Evolutionary conservation across 148 eudicot genomes (phyloP).

Genomic region (Diospyros kaki): DNA sequence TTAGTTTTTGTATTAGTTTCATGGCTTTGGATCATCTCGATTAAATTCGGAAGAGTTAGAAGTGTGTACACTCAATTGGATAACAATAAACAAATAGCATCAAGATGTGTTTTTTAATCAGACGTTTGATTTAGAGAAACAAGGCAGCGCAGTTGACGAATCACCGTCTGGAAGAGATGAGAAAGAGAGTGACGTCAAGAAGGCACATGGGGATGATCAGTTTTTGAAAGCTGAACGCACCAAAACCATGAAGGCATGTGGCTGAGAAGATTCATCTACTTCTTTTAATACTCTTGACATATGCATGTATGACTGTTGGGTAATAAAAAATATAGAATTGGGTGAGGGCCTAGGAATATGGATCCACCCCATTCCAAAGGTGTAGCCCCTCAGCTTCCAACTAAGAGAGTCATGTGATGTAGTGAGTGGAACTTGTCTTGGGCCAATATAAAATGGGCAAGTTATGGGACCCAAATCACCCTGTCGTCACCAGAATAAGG

Average conservation of each 20-base stretch:
- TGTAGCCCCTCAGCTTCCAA: slow-evolving; percentile 44
- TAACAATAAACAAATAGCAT: no score
- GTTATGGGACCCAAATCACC: slow-evolving; percentile 15
- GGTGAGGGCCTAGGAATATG: slow-evolving; percentile 45
- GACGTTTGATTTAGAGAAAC: no score
- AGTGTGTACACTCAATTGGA: no score
- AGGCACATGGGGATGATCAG: slow-evolving; percentile 42
- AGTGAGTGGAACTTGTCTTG: slow-evolving; percentile 42
- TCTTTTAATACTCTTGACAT: not conserved
- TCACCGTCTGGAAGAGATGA: slow-evolving; percentile 26
- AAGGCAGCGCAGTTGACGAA: slow-evolving; percentile 18
- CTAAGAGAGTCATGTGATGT: slow-evolving; percentile 61
- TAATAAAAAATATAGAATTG: not conserved
- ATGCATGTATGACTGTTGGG: no score
- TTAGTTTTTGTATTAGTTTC: no score
- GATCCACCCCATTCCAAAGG: slow-evolving; percentile 63
- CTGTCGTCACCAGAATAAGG: slow-evolving; percentile 22
- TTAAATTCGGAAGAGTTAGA: no score
- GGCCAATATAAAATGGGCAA: slow-evolving; percentile 21
- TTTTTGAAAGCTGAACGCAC: slow-evolving; percentile 17
- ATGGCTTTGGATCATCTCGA: no score
- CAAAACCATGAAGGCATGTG: slow-evolving; percentile 24
- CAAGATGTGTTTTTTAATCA: no score
- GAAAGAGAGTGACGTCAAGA: slow-evolving; percentile 26
- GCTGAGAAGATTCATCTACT: slow-evolving; percentile 18